A percentile compares a stretch with the other conserved stretches of the same genome.
Evolutionary conservation across 2,329 filamentous ascomycete species (phyloP).

Genomic region (Juglanconis juglandina): DNA sequence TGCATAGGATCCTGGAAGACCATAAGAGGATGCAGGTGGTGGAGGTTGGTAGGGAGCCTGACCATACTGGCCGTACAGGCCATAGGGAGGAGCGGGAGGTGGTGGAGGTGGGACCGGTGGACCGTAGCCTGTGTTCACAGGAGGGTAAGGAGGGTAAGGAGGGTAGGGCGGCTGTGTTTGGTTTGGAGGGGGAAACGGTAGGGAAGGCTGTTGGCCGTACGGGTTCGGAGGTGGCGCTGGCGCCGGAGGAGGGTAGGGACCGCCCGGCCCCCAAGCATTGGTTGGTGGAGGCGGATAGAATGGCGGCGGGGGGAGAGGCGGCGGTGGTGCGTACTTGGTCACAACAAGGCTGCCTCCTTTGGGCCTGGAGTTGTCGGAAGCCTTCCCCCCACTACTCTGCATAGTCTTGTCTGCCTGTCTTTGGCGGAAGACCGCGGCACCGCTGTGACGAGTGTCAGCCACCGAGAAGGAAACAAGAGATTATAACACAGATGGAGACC

Average conservation of each 20-base stretch:
- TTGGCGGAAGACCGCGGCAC: conserved; percentile 23
- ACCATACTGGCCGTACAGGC: conserved; percentile 14
- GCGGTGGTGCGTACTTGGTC: conserved; percentile 34
- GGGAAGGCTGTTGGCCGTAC: conserved; percentile 16
- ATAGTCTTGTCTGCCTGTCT: conserved; percentile 20
- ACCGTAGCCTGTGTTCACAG: conserved; percentile 5
- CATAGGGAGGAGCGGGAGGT: conserved; percentile 3
- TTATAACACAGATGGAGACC: not conserved
- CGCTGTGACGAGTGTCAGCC: conserved; percentile 20
- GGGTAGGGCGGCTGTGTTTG: conserved; percentile 16
- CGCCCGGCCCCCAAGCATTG: conserved; percentile 20
- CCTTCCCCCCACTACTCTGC: conserved; percentile 3
- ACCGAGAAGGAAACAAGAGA: conserved; percentile 7
- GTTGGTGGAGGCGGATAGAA: conserved; percentile 19
- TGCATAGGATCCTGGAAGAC: conserved; percentile 7
- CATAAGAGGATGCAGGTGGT: conserved; percentile 16
- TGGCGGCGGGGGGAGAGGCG: conserved; percentile 18
- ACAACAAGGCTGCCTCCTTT: conserved; percentile 31
- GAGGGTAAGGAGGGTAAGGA: conserved; percentile 16
- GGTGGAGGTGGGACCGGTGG: conserved; percentile 6
- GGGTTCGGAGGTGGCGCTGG: conserved; percentile 19
- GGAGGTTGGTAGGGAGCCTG: conserved; percentile 11
- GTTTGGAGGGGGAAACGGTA: conserved; percentile 16
- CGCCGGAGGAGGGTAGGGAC: conserved; percentile 20
- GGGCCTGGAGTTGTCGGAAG: conserved; percentile 35